These are phyloP conservation scores for Termitomyces sp. DNA, from an alignment of 768 basidiomycete species.

Conservation along the genomic window DNA sequence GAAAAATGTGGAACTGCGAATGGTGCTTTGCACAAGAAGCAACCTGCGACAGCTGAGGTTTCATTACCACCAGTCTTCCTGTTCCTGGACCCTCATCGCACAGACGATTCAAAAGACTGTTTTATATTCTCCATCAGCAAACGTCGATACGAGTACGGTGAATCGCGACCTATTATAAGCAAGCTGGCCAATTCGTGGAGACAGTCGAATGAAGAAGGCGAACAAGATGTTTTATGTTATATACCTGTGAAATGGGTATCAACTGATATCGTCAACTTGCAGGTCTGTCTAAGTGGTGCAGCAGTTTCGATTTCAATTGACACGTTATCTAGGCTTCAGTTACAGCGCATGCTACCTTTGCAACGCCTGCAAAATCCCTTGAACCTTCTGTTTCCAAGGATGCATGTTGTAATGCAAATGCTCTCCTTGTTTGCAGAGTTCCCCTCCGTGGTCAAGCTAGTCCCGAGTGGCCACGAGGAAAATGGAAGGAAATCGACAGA, in stretches of 20 bases:
- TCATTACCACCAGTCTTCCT: conserved; percentile 63
- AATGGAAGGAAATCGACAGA: conserved; percentile 81
- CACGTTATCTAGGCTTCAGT: conserved; percentile 39
- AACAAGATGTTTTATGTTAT: conserved; percentile 46
- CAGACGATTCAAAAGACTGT: conserved; percentile 66
- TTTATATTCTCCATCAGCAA: conserved; percentile 83
- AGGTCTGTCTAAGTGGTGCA: conserved; percentile 47
- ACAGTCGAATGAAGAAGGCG: conserved; percentile 47
- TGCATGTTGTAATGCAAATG: conserved; percentile 70
- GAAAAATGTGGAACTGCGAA: conserved; percentile 90
- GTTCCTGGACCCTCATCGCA: conserved; percentile 84
- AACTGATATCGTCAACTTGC: conserved; percentile 40
- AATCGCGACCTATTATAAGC: conserved; percentile 72
- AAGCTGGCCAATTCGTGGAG: conserved; percentile 75
- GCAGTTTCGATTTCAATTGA: neutral
- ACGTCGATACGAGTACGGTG: conserved; percentile 75
- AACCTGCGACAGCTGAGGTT: conserved; percentile 32
- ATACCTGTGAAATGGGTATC: conserved; percentile 64
- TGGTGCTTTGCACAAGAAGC: conserved; percentile 70
- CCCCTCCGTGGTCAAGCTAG: conserved; percentile 67
- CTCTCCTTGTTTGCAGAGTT: conserved; percentile 72
- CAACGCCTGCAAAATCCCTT: conserved; percentile 51
- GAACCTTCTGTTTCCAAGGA: conserved; percentile 47
- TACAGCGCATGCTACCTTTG: conserved; percentile 53
- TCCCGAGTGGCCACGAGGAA: conserved; percentile 68